Conservation (phyloP, 306 rosid genomes). For the Fagus crenata region DNA sequence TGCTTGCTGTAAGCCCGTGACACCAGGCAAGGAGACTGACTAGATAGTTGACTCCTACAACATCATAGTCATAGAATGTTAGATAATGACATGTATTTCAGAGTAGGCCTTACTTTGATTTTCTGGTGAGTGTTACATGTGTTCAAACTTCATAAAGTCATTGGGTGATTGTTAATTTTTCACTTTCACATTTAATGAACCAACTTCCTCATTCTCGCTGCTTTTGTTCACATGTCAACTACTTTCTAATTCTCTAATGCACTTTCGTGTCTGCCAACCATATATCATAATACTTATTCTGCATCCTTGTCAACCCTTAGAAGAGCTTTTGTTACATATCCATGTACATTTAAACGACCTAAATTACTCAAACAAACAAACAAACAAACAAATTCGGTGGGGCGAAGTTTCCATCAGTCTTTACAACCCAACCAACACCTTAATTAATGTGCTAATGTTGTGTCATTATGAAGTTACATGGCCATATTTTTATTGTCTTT, state of each 20-base stretch:
- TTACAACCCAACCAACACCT: constrained; percentile 34
- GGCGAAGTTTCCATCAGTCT: constrained; percentile 25
- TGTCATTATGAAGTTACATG: neutral
- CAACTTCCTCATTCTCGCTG: constrained; percentile 13
- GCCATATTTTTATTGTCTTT: neutral
- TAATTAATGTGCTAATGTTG: neutral
- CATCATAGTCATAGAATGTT: neutral
- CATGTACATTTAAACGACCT: no score
- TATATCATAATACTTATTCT: neutral
- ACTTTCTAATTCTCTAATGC: constrained; percentile 35
- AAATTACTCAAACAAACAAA: no score
- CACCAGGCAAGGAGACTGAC: neutral
- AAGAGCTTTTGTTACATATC: no score
- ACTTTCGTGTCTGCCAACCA: constrained; percentile 37
- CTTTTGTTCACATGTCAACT: constrained; percentile 30
- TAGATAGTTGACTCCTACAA: neutral
- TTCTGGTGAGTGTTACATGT: no score
- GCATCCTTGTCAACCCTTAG: no score
- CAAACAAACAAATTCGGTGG: neutral
- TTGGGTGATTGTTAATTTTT: neutral
- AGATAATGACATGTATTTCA: neutral
- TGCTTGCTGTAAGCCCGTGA: neutral
- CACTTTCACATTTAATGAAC: constrained; percentile 24
- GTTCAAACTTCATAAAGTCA: neutral
- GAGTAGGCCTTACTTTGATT: no score